Conservation (phyloP, 306 rosid species). For the Coriaria nepalensis region DNA sequence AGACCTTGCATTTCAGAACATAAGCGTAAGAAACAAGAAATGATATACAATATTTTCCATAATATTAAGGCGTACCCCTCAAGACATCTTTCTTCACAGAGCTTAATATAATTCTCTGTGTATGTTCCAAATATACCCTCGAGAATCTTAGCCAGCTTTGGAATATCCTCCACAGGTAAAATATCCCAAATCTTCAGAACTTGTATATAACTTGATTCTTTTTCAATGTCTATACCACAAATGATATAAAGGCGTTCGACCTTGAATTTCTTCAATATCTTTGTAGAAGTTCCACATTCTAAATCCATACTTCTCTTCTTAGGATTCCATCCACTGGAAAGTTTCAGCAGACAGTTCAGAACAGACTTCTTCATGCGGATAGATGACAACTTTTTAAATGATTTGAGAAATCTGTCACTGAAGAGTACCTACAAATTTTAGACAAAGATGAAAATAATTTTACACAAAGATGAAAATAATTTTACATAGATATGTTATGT, state of each 20-base stretch:
- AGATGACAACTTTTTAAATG: conserved; percentile 37
- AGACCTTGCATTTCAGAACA: not conserved
- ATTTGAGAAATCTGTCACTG: conserved; percentile 56
- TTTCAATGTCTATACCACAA: conserved; percentile 35
- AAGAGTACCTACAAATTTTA: conserved; percentile 36
- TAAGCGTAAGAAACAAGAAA: not conserved
- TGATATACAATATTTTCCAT: not conserved
- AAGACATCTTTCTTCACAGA: conserved; percentile 35
- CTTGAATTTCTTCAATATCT: conserved; percentile 41
- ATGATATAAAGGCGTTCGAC: conserved; percentile 39
- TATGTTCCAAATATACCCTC: conserved; percentile 42
- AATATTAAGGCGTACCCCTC: conserved; percentile 33
- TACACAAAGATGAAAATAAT: too few relatives aligned
- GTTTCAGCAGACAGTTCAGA: conserved; percentile 38
- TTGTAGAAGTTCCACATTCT: conserved; percentile 31
- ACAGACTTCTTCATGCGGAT: conserved; percentile 28
- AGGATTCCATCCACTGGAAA: conserved; percentile 71
- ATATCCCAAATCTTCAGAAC: conserved; percentile 65
- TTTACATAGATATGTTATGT: too few relatives aligned
- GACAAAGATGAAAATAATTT: too few relatives aligned
- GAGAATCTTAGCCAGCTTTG: conserved; percentile 45
- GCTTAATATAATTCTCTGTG: conserved; percentile 33
- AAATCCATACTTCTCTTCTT: conserved; percentile 23
- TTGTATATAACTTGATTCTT: conserved; percentile 32
- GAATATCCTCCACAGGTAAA: conserved; percentile 35